phyloP scores from a whole-genome alignment of 164 flowering plant genomes.

The Vitis rotundifolia region DNA sequence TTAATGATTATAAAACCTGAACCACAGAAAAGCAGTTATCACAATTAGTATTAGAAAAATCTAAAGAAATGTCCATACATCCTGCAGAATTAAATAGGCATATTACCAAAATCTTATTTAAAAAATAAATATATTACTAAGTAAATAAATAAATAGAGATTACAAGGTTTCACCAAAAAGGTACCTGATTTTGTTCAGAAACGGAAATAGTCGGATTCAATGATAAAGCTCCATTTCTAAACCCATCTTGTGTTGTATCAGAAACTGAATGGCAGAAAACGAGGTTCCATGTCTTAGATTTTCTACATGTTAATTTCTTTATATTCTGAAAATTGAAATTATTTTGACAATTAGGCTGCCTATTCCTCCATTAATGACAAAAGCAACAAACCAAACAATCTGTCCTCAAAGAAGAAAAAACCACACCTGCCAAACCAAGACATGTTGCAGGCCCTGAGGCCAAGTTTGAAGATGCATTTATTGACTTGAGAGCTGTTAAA shows the following conservation, averaged over 20 bases:
- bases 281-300: slow-evolving; percentile 8
- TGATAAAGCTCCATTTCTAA: slow-evolving; percentile 15
- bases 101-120: background rate
- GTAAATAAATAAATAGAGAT: background rate
- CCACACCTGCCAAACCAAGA: slow-evolving; percentile 15
- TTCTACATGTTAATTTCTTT: slow-evolving; percentile 7
- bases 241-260: slow-evolving; percentile 13
- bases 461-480: slow-evolving; percentile 21
- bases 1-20: background rate
- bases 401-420: slow-evolving; percentile 1
- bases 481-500: background rate
- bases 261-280: slow-evolving; percentile 25
- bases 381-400: background rate
- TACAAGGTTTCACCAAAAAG: background rate
- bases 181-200: slow-evolving; percentile 37
- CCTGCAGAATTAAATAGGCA: background rate
- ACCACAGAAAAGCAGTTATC: background rate
- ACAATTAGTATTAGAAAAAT: background rate
- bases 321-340: background rate
- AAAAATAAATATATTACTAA: background rate
- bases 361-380: background rate
- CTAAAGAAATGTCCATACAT: background rate
- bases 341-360: background rate
- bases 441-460: slow-evolving; percentile 6
- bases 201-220: slow-evolving; percentile 8